Evolutionary conservation across 345 rosid species (phyloP), one percentile per base, ranked within the genome.

Genomic region (Moricandia moricandioides): DNA sequence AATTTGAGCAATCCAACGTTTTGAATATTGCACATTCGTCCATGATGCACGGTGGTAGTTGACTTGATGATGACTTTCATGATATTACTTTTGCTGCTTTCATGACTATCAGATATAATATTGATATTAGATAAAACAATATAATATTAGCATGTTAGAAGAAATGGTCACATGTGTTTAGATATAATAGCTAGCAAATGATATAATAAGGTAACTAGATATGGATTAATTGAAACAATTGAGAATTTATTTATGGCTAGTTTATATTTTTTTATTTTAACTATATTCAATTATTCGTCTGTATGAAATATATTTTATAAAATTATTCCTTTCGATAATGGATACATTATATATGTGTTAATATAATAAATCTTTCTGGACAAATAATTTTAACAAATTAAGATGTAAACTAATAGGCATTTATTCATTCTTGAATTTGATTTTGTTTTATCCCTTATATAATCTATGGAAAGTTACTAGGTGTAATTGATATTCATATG

Each of bases 31-130:
- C 52, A 71, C 62, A 58, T 43, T 71, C 45, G 51, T 71, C 80
- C 80, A 58, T 77, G 65, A 57, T 65, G 72, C 81, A 71, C 72
- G 76, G 81, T 77, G 68, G 68, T 71, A 59, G 68, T 77, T 77
- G 77, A 77, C 81, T 77, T 71, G 77, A 49, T 27, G 55, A 71
- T 71, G 34, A 59, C 56, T 65, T 70, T 69, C 40, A 31, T 60
- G 37, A 45, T 56, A 31, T 57, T 30, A 61, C 57, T 13, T 61
- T 47, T 8, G 17, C 29, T 8, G 69, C 24, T 63, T 40, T 24
- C 12, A 24, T 35, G 7, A 51, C 11, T 51, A 45, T 45, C 17
- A 17, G 13, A 10, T 57, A 57, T 56, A 26, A 57, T 56, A 12
- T 24, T 21, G 18, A 17, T 52, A 14, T 2, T 49, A 49, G 11